Conservation (phyloP, 2,329 filamentous ascomycete species). For the Rachicladosporium sp. region DNA sequence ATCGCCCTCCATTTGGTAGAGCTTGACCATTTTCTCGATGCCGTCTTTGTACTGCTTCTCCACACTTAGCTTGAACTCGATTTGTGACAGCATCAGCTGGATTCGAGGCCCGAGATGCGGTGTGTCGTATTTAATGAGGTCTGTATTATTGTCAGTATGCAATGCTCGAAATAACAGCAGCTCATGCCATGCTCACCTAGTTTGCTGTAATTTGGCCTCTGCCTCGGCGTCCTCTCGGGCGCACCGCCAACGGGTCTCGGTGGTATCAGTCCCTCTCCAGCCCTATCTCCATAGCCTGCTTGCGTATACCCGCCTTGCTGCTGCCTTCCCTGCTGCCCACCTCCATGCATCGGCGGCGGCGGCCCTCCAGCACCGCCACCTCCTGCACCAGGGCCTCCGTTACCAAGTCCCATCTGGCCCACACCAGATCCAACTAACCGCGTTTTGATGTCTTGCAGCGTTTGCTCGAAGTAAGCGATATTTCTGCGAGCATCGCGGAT, state of each 20-base stretch:
- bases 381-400: slow-evolving; percentile 54
- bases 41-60: slow-evolving; percentile 98
- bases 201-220: slow-evolving; percentile 86
- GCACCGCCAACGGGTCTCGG: slow-evolving; percentile 68
- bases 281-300: slow-evolving; percentile 41
- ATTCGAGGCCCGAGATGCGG: slow-evolving; percentile 91
- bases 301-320: slow-evolving; percentile 41
- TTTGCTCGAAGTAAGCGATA: slow-evolving; percentile 90
- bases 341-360: slow-evolving; percentile 20
- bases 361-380: slow-evolving; percentile 23
- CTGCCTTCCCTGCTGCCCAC: slow-evolving; percentile 17
- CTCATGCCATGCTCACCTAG: slow-evolving; percentile 51
- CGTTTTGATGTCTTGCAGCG: slow-evolving; percentile 76
- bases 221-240: slow-evolving; percentile 55
- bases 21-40: slow-evolving; percentile 97
- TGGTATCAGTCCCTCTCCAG: slow-evolving; percentile 64
- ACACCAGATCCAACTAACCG: slow-evolving; percentile 29
- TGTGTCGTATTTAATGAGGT: slow-evolving; percentile 97
- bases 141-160: slow-evolving; percentile 35
- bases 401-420: slow-evolving; percentile 49
- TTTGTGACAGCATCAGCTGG: slow-evolving; percentile 95
- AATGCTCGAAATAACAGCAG: not conserved
- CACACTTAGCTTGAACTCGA: slow-evolving; percentile 97
- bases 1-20: slow-evolving; percentile 95
- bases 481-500: slow-evolving; percentile 89